A percentile compares a stretch with the other conserved stretches of the same genome.
These are phyloP conservation scores for Nicotiana obtusifolia DNA, from an alignment of 257 asterid species.

Conservation along the genomic window DNA sequence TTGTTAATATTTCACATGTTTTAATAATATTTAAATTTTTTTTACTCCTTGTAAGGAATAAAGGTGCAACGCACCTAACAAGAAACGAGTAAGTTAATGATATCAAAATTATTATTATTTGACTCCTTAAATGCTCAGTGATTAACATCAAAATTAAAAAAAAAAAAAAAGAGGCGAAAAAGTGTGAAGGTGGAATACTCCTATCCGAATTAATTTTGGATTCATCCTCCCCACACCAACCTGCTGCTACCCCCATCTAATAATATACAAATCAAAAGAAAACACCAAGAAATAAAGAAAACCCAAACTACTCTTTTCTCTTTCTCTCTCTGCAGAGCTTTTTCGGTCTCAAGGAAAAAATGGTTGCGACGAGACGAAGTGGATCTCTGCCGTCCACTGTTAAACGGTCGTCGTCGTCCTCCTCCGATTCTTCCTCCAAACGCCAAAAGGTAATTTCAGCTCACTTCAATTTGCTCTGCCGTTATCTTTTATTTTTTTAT, in stretches of 20 bases:
- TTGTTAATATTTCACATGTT: no score
- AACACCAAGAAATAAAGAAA: neutral
- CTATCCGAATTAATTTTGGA: slow-evolving; percentile 5
- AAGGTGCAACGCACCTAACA: no score
- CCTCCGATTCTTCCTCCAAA: slow-evolving; percentile 68
- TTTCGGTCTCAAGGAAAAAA: slow-evolving; percentile 16
- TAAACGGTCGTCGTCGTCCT: slow-evolving; percentile 70
- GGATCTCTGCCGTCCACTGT: slow-evolving; percentile 81
- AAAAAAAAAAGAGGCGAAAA: neutral
- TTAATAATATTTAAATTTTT: no score
- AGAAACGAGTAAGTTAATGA: no score
- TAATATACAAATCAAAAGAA: neutral
- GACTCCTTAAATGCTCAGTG: no score
- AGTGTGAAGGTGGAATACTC: slow-evolving; percentile 3
- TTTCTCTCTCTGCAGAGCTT: neutral
- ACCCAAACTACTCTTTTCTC: slow-evolving; percentile 4
- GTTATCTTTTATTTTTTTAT: neutral
- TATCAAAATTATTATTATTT: no score
- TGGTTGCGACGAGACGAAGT: slow-evolving; percentile 93
- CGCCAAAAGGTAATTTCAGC: slow-evolving; percentile 53
- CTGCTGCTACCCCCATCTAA: no score
- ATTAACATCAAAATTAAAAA: no score
- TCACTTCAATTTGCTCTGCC: neutral
- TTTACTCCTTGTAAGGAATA: no score
- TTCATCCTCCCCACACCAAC: neutral